Conservation (phyloP, 768 basidiomycete species). For the Atractiella rhizophila region DNA sequence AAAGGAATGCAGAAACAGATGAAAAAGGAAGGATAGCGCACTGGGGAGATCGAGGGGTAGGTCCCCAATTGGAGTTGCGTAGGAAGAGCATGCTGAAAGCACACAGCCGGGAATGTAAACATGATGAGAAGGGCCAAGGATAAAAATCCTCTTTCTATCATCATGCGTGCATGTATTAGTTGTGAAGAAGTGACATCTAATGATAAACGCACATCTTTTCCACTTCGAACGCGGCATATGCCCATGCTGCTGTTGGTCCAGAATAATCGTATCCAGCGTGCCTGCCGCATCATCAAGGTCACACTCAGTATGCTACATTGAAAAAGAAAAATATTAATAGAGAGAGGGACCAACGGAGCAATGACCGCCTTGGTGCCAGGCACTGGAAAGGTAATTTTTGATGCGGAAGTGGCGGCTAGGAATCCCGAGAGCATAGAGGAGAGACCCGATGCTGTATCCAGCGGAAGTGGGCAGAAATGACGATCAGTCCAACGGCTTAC, state of each 20-base stretch:
- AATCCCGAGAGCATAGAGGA: too few relatives aligned
- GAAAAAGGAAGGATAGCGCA: neutral
- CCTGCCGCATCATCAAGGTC: too few relatives aligned
- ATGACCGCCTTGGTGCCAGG: constrained; percentile 61
- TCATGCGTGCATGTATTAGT: neutral
- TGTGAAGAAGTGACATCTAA: neutral
- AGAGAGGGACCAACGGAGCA: constrained; percentile 46
- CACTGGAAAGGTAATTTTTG: constrained; percentile 30
- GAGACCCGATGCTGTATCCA: too few relatives aligned
- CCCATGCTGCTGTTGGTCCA: constrained; percentile 83
- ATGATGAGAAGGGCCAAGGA: constrained; percentile 90
- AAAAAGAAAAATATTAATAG: too few relatives aligned
- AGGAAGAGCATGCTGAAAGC: constrained; percentile 46
- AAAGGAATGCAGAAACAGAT: neutral
- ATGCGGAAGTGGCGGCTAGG: constrained; percentile 34
- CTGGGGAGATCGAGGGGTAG: constrained; percentile 41
- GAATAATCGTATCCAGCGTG: constrained; percentile 94
- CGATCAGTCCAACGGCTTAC: too few relatives aligned
- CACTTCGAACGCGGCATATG: constrained; percentile 67
- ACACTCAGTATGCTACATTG: neutral
- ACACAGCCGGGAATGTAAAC: constrained; percentile 68
- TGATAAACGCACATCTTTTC: constrained; percentile 61
- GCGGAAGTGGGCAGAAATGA: too few relatives aligned
- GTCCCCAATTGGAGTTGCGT: constrained; percentile 62
- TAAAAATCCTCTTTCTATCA: constrained; percentile 65